Percentiles rank a stretch among this genome's conserved stretches.
Conservation (phyloP, 345 rosid species). For the Bruguiera gymnorhiza region DNA sequence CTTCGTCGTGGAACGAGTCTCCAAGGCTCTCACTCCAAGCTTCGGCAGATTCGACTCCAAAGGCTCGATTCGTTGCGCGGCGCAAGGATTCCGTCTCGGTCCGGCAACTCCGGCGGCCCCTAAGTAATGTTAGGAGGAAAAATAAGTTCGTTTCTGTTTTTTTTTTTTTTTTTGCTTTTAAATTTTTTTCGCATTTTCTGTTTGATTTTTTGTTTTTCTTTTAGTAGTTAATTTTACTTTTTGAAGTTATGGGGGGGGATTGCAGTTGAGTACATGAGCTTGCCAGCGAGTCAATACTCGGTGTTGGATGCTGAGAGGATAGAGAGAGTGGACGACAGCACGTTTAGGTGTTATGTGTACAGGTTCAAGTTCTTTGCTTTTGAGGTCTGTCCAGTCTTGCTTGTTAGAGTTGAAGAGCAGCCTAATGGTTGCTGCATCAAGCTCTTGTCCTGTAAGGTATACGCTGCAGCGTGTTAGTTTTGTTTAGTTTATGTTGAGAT, state of each 20-base stretch:
- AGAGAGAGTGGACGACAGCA: constrained; percentile 82
- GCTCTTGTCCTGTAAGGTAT: constrained; percentile 86
- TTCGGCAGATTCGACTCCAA: constrained; percentile 48
- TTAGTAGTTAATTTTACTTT: too few relatives aligned
- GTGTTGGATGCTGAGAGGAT: constrained; percentile 98
- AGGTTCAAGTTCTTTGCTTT: constrained; percentile 80
- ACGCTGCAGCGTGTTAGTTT: neutral
- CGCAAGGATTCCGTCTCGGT: constrained; percentile 72
- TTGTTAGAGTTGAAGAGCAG: constrained; percentile 83
- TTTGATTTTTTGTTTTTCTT: too few relatives aligned
- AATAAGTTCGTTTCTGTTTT: neutral
- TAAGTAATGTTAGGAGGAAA: constrained; percentile 52
- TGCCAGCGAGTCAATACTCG: constrained; percentile 97
- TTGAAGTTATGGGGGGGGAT: neutral
- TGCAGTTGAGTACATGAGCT: constrained; percentile 88
- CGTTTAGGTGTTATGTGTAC: constrained; percentile 82
- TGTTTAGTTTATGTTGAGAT: neutral
- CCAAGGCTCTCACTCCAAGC: constrained; percentile 36
- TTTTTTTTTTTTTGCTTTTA: neutral
- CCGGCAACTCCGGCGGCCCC: constrained; percentile 70
- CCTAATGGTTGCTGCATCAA: constrained; percentile 87
- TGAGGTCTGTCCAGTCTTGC: constrained; percentile 92
- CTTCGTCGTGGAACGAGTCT: constrained; percentile 21
- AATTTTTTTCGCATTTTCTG: neutral
- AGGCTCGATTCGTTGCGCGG: constrained; percentile 75